Percentiles rank a stretch among this genome's conserved stretches.
These are phyloP conservation scores for Tetragonia tetragonoides DNA, from an alignment of 148 eudicot genomes.

Conservation along the genomic window DNA sequence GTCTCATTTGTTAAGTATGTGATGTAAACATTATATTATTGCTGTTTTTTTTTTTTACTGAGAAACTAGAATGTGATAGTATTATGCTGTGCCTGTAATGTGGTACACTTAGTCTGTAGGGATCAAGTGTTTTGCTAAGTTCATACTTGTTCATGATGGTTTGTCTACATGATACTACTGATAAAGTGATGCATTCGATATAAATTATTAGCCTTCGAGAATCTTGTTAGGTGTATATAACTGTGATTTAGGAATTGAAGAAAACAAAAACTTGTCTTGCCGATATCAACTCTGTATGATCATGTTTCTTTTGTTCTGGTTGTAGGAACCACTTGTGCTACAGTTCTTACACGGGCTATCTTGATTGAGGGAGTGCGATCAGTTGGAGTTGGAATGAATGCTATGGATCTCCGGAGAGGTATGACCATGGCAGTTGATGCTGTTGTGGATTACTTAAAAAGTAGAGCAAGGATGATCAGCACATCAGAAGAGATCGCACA, in stretches of 20 bases:
- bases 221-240: neutral
- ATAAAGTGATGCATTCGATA: neutral
- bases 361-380: conserved; percentile 78
- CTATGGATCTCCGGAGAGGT: conserved; percentile 81
- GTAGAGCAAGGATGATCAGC: conserved; percentile 87
- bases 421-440: conserved; percentile 86
- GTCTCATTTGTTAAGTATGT: neutral
- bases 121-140: neutral
- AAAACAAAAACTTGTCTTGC: conserved; percentile 55
- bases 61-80: neutral
- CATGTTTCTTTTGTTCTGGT: conserved; percentile 4
- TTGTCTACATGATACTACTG: neutral
- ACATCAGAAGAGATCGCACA: conserved; percentile 86
- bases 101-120: neutral
- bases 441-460: conserved; percentile 71
- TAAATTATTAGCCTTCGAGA: conserved; percentile 12
- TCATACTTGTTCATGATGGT: neutral
- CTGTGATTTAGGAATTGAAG: conserved; percentile 24
- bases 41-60: neutral
- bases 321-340: conserved; percentile 93
- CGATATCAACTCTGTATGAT: conserved; percentile 34
- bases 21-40: neutral
- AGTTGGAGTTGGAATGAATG: conserved; percentile 96
- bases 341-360: conserved; percentile 91
- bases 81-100: neutral